Evolutionary conservation across 768 basidiomycete species (phyloP).

Genomic region (Lactarius pseudohatsudake): DNA sequence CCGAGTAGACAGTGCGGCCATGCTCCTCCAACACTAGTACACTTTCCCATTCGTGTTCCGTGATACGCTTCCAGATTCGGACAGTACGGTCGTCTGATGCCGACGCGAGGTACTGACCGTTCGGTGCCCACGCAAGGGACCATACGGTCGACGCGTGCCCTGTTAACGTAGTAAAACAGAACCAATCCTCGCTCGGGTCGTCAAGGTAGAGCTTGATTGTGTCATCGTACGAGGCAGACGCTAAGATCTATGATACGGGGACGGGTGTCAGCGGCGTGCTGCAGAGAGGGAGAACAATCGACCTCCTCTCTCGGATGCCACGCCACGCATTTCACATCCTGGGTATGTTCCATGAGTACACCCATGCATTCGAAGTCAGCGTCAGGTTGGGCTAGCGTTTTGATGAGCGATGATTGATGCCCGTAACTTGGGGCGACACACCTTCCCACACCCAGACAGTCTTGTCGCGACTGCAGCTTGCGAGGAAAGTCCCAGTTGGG

Average conservation of each 20-base stretch:
- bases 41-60: constrained; percentile 62
- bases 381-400: constrained; percentile 76
- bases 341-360: constrained; percentile 94
- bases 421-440: constrained; percentile 35
- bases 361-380: constrained; percentile 92
- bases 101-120: constrained; percentile 77
- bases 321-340: constrained; percentile 92
- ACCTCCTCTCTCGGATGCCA: constrained; percentile 97
- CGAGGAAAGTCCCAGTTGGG: constrained; percentile 59
- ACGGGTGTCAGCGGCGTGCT: constrained; percentile 25
- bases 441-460: constrained; percentile 99
- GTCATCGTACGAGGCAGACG: constrained; percentile 96
- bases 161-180: constrained; percentile 74
- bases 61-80: constrained; percentile 76
- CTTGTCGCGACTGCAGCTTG: constrained; percentile 94
- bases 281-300: constrained; percentile 10
- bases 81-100: constrained; percentile 84
- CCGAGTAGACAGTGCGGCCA: constrained; percentile 74
- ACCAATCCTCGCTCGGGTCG: constrained; percentile 95
- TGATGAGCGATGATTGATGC: constrained; percentile 8
- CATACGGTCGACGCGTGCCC: constrained; percentile 91
- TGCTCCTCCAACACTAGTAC: constrained; percentile 62
- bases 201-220: constrained; percentile 92
- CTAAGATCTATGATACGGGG: constrained; percentile 69
- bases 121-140: constrained; percentile 80